Evolutionary conservation across 768 basidiomycete species (phyloP).

Genomic region (Leccinum incarnatum): DNA sequence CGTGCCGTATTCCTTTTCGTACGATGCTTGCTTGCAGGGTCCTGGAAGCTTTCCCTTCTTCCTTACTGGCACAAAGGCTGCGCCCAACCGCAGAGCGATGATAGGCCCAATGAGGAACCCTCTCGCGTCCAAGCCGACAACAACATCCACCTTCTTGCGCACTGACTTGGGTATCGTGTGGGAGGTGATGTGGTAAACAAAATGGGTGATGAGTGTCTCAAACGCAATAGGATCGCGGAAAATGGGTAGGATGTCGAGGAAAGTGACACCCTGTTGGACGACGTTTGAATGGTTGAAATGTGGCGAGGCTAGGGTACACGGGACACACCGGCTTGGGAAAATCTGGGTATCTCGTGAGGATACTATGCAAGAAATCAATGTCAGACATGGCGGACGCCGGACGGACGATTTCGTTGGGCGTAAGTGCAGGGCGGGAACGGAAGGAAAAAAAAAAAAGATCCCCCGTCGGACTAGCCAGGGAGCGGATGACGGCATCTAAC

Average conservation of each 20-base stretch:
- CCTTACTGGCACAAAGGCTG: slow-evolving; percentile 93
- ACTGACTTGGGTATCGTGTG: slow-evolving; percentile 62
- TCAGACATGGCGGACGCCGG: slow-evolving; percentile 58
- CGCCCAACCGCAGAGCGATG: slow-evolving; percentile 85
- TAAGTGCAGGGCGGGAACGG: background rate
- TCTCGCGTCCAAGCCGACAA: slow-evolving; percentile 94
- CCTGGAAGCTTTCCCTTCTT: slow-evolving; percentile 97
- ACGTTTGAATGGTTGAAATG: background rate
- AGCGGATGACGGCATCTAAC: background rate
- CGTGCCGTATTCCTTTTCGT: slow-evolving; percentile 91
- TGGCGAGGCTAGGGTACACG: background rate
- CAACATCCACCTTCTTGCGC: slow-evolving; percentile 76
- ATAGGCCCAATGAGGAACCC: slow-evolving; percentile 95
- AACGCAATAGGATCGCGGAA: slow-evolving; percentile 82
- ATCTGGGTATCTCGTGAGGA: slow-evolving; percentile 62
- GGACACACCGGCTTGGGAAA: slow-evolving; percentile 83
- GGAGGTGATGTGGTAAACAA: slow-evolving; percentile 82
- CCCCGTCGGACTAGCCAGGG: background rate
- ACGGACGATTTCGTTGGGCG: background rate
- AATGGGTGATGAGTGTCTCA: slow-evolving; percentile 87
- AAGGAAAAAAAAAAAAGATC: slow-evolving; percentile 1
- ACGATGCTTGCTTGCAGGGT: slow-evolving; percentile 65
- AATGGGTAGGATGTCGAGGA: slow-evolving; percentile 94
- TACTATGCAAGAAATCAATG: slow-evolving; percentile 63
- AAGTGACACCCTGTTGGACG: slow-evolving; percentile 70